These are phyloP conservation scores for Microcyclosporella mali DNA, from an alignment of 2,329 filamentous ascomycete species.

Conservation along the genomic window DNA sequence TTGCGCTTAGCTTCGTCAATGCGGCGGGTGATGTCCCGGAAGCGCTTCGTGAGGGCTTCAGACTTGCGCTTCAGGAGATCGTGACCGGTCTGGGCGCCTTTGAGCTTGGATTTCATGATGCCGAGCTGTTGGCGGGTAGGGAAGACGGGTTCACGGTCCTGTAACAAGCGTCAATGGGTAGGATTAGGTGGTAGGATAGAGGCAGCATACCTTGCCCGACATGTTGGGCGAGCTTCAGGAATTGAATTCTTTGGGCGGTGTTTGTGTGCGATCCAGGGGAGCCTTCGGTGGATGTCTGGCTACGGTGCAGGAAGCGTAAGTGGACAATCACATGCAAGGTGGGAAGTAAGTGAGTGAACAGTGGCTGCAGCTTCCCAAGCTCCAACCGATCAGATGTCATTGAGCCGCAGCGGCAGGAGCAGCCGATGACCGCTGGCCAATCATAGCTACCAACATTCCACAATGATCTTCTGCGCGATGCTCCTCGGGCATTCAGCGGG, in stretches of 20 bases:
- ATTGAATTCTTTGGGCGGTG: neutral
- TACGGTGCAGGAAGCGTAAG: neutral
- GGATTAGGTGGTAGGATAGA: neutral
- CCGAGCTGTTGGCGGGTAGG: slow-evolving; percentile 95
- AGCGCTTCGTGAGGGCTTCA: slow-evolving; percentile 86
- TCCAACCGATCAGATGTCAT: neutral
- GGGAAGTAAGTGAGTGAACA: neutral
- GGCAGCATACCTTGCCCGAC: slow-evolving; percentile 22
- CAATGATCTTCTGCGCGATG: neutral
- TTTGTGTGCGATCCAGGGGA: neutral
- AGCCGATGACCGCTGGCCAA: neutral
- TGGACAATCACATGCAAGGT: neutral
- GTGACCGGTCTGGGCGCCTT: slow-evolving; percentile 71
- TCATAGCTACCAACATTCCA: neutral
- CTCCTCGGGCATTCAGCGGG: too few species aligned
- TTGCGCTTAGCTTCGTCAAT: slow-evolving; percentile 99
- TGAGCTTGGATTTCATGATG: slow-evolving; percentile 96
- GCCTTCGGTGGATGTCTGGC: neutral
- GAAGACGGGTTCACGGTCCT: slow-evolving; percentile 96
- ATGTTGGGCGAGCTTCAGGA: slow-evolving; percentile 14
- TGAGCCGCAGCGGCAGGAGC: neutral
- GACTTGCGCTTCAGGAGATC: slow-evolving; percentile 95
- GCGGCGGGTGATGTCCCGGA: slow-evolving; percentile 81
- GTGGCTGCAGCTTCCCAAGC: neutral
- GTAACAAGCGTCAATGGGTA: slow-evolving; percentile 10